Base-by-base conservation (phyloP, 164 flowering plant genomes). In the Pachysandra terminalis region DNA sequence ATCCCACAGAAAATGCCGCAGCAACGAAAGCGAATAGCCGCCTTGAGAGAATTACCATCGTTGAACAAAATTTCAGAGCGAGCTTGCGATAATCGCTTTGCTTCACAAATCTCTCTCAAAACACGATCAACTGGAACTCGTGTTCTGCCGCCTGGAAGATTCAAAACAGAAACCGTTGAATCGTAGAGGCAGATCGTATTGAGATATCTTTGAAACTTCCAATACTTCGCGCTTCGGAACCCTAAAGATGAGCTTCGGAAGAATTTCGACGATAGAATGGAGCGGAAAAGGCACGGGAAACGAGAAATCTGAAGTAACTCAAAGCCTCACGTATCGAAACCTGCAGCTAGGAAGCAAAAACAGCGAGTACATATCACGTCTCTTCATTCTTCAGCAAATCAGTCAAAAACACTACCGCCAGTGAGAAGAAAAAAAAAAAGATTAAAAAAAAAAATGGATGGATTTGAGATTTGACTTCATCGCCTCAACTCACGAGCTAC, bases 31-130 rank as follows among this genome's bases (percentile, higher is more conserved):
- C 49, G 45, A 71, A 21, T 61, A 51, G 61, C 52, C 75, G 68
- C 53, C 61, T 17, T n/a, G n/a, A n/a, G n/a, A n/a, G n/a, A 67
- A 25, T 63, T 64, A 21, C 54, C 74, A 67, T 72, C 65, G 56
- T 23, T 14, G 25, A 14, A 56, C 59, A 25, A 14, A 21, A 23
- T 14, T 0, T 14, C 24, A 23, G 15, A 0, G 14, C 3, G 16
- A 56, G 59, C 28, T 14, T 22, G 5, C 26, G 26, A 22, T 19
- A 55, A 55, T 22, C 0, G 21, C 26, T 56, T 22, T 0, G 51
- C 17, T 45, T 12, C 17, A 15, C 10, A 12, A 45, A 15, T 10
- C 37, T 32, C 37, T 32, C 37, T 32, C 7, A 32, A 32, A 32
- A 32, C 37, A 32, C 37, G n/a, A n/a, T n/a, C n/a, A n/a, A n/a